Base-by-base conservation (phyloP, 2,329 filamentous ascomycete genomes). In the Claviceps arundinis region DNA sequence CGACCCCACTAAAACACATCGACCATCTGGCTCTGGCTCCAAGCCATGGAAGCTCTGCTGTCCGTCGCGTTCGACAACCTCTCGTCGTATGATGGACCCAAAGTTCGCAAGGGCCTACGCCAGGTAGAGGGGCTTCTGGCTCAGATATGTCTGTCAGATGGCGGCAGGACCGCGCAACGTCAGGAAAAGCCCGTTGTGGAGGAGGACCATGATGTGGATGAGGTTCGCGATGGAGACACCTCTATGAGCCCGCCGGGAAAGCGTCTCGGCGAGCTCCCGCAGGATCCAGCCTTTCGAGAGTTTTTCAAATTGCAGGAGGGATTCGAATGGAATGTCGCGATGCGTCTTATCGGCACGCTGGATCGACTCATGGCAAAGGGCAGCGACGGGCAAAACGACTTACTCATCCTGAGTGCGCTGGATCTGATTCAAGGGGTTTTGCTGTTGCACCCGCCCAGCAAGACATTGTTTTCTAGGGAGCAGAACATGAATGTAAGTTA, bases 291-390 rank as follows among this genome's bases (percentile, higher is more conserved):
- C 19, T 97, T 96, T 65, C 77, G 88, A 58, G 89, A 96, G 68
- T 97, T 97, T 73, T 96, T 95, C 74, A 89, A 95, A 66, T 68
- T 97, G 58, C 93, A 98, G 68, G 90, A 97, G 64, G 88, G 90
- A 2, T 98, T 98, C 65, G 89, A 97, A 71, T 97, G 89, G 87
- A 98, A 98, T 71, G 88, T 97, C 52, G 85, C 89, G 14, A 82
- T 89, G 70, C 83, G 89, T 55, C 76, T 97, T 55, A 84, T 95
- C 56, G 82, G 84, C 50, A 94, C 88, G 52, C 80, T 97, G 44
- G 89, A 96, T 67, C 79, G 88, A 53, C 77, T 96, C 48, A 77
- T 96, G 62, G 89, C 88, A 45, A 89, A 89, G 72, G 82, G 84
- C 50, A 84, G 81, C 65, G 84, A 89, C 61, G 87, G 86, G 42